Conservation (phyloP, 1,284 basidiomycete genomes). For the Ustilago crameri region DNA sequence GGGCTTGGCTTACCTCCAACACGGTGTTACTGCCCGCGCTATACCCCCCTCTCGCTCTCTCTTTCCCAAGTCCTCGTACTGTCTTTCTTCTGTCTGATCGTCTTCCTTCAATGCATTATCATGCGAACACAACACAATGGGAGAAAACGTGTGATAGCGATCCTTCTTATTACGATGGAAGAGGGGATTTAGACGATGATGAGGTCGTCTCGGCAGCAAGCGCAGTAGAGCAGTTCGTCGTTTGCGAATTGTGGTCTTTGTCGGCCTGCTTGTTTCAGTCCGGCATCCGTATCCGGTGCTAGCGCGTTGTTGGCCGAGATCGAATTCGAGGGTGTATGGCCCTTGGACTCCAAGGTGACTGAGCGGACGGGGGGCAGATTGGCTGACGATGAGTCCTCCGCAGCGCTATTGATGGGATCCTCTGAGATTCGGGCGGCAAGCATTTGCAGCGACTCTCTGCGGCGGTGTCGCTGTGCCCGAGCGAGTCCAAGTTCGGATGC, state of each 20-base stretch:
- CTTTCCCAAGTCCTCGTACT: background rate
- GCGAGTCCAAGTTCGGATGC: slow-evolving; percentile 39
- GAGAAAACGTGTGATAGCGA: no score
- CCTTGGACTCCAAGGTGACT: slow-evolving; percentile 24
- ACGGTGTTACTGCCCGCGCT: slow-evolving; percentile 20
- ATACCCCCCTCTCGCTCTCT: slow-evolving; percentile 9
- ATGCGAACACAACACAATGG: no score
- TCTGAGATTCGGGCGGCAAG: slow-evolving; percentile 38
- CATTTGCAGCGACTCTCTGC: slow-evolving; percentile 42
- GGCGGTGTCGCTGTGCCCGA: slow-evolving; percentile 35
- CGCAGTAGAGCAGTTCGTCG: slow-evolving; percentile 49
- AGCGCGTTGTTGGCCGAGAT: slow-evolving; percentile 12
- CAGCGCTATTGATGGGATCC: background rate
- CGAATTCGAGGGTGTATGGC: slow-evolving; percentile 34
- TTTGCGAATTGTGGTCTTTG: slow-evolving; percentile 41
- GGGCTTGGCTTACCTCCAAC: slow-evolving; percentile 19
- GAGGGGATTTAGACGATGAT: slow-evolving; percentile 38
- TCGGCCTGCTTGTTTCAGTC: slow-evolving; percentile 10
- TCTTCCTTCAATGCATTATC: slow-evolving; percentile 12
- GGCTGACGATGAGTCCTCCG: background rate
- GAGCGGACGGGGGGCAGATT: slow-evolving; percentile 11
- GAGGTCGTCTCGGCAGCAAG: slow-evolving; percentile 45
- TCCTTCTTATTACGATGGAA: no score
- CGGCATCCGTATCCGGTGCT: slow-evolving; percentile 1
- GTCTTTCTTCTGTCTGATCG: slow-evolving; percentile 2